Evolutionary conservation across 306 rosid species (phyloP).

Genomic region (Quercus wislizeni): DNA sequence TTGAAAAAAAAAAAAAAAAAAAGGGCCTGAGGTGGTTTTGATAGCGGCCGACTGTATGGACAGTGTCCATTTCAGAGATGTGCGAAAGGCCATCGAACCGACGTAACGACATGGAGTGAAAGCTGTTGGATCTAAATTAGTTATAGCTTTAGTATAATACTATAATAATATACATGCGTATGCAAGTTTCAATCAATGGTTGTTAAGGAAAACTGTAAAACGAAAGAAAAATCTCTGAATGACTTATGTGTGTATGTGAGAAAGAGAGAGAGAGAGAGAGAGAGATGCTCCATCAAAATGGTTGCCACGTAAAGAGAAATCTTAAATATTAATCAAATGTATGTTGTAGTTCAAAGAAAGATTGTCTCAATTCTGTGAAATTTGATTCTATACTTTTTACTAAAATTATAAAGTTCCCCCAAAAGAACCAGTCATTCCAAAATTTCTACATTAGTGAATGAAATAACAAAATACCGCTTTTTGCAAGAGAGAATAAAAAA

Average conservation of each 20-base stretch:
- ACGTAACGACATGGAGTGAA: no score
- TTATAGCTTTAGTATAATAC: no score
- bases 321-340: neutral
- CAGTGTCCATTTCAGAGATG: no score
- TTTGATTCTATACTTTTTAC: neutral
- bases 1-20: no score
- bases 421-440: slow-evolving; percentile 28
- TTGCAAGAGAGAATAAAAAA: slow-evolving; percentile 46
- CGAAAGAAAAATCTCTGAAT: neutral
- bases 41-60: no score
- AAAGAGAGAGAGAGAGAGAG: neutral
- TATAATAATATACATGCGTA: no score
- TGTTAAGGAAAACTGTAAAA: neutral
- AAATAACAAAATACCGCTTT: slow-evolving; percentile 37
- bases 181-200: no score
- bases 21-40: no score
- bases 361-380: neutral
- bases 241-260: neutral
- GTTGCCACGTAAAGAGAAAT: neutral
- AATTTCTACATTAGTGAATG: slow-evolving; percentile 29
- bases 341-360: neutral
- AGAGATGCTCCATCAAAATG: neutral
- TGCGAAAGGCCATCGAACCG: no score
- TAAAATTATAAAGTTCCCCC: slow-evolving; percentile 5
- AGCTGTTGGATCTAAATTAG: no score